Base-by-base conservation (phyloP, 163 green algal genomes). In the Scenedesmus sp. region DNA sequence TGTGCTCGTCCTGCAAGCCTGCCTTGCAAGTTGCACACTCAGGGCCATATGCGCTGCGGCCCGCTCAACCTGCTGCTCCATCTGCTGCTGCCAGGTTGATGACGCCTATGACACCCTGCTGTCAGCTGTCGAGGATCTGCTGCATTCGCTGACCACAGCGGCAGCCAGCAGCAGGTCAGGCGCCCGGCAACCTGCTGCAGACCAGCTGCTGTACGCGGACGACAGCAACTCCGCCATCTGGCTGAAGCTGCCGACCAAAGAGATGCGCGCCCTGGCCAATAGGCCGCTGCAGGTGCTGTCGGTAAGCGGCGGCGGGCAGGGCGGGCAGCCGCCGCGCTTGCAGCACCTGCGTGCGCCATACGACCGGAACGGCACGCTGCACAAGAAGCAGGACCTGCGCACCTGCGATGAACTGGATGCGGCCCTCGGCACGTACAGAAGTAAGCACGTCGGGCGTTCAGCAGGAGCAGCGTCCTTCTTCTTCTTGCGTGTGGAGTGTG, bases 381-480 rank as follows among this genome's bases (percentile, higher is more conserved):
- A 46, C 37, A 89, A 78, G 84, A 15, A 33, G 20, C 16, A 30
- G 12, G n/a, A 82, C 37, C 40, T 89, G 65, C 51, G 24, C 65
- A 89, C 84, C 12, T 89, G 84, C 24, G 84, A 89, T 22, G 20
- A 18, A 9, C 65, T 89, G 61, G 84, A 89, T 35, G 24, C 5
- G 13, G 42, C 22, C 7, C 56, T 82, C 18, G 44, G 1, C 30
- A 15, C 6, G 0, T 86, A 86, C 81, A 51, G 81, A 4, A 37
- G 81, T 86, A 51, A 73, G 81, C 16, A 46, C 10, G n/a, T n/a
- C n/a, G n/a, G n/a, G n/a, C n/a, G n/a, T n/a, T n/a, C n/a, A n/a
- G n/a, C n/a, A n/a, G n/a, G n/a, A n/a, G n/a, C n/a, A n/a, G n/a
- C n/a, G n/a, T n/a, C n/a, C n/a, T n/a, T n/a, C n/a, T n/a, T n/a